Conservation (phyloP, 306 rosid species). For the Gastrolobium bilobum region DNA sequence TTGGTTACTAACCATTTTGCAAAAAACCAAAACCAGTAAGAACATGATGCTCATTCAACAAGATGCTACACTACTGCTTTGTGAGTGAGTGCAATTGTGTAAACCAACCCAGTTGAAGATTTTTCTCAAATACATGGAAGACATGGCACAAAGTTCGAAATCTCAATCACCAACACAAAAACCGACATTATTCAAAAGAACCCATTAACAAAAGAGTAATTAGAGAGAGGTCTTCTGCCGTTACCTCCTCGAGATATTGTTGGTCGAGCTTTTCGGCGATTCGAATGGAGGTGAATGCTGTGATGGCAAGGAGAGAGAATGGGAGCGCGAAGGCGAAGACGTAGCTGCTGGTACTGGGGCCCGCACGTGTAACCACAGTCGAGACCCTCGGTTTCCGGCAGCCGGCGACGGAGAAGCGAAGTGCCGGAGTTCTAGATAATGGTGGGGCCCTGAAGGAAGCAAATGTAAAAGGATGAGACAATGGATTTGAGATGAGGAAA, state of each 20-base stretch:
- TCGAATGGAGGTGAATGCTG: constrained; percentile 67
- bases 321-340: constrained; percentile 75
- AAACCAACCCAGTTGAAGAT: background rate
- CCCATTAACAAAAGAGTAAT: background rate
- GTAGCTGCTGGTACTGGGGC: constrained; percentile 64
- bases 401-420: constrained; percentile 24
- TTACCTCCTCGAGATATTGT: constrained; percentile 81
- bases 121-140: constrained; percentile 48
- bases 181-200: background rate
- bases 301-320: constrained; percentile 69
- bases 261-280: constrained; percentile 75
- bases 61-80: background rate
- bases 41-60: no score
- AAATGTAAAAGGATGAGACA: constrained; percentile 39
- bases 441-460: constrained; percentile 44
- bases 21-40: no score
- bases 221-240: background rate
- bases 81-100: background rate
- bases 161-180: background rate
- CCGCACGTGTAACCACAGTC: constrained; percentile 68
- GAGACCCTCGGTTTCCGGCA: constrained; percentile 46
- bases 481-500: constrained; percentile 55
- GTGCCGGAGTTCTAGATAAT: constrained; percentile 34
- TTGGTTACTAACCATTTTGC: no score
- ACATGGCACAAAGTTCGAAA: constrained; percentile 1